Evolutionary conservation across 2,329 filamentous ascomycete genomes (phyloP).

Genomic region (Microdochium bolleyi): DNA sequence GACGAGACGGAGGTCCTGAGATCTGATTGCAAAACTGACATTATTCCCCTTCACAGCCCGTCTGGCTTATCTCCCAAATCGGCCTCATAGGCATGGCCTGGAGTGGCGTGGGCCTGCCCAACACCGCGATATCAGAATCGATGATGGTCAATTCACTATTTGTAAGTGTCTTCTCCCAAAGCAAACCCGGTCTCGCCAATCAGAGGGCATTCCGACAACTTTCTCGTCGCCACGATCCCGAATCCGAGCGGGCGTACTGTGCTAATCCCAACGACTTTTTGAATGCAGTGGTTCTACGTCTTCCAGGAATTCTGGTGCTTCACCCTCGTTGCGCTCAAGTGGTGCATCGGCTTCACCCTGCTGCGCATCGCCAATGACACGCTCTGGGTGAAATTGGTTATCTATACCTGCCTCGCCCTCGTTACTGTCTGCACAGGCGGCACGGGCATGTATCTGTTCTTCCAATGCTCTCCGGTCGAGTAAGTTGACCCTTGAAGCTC

Average conservation of each 20-base stretch:
- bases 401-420: neutral
- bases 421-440: neutral
- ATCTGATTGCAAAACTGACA: neutral
- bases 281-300: neutral
- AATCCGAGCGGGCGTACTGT: neutral
- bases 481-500: neutral
- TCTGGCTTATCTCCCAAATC: neutral
- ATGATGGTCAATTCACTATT: neutral
- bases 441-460: neutral
- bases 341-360: neutral
- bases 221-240: neutral
- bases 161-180: neutral
- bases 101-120: neutral
- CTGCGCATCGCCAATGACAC: neutral
- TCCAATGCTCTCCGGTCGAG: neutral
- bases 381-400: neutral
- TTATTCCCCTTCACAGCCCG: neutral
- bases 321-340: neutral
- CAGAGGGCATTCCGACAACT: too few species aligned
- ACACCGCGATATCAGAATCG: neutral
- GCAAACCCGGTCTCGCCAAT: too few species aligned
- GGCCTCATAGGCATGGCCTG: neutral
- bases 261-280: neutral
- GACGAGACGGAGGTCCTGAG: neutral
- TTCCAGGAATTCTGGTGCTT: neutral